Evolutionary conservation across 352 stramenopile genomes (phyloP), one percentile per base, ranked within the genome.

Genomic region (Globisporangium irregulare): DNA sequence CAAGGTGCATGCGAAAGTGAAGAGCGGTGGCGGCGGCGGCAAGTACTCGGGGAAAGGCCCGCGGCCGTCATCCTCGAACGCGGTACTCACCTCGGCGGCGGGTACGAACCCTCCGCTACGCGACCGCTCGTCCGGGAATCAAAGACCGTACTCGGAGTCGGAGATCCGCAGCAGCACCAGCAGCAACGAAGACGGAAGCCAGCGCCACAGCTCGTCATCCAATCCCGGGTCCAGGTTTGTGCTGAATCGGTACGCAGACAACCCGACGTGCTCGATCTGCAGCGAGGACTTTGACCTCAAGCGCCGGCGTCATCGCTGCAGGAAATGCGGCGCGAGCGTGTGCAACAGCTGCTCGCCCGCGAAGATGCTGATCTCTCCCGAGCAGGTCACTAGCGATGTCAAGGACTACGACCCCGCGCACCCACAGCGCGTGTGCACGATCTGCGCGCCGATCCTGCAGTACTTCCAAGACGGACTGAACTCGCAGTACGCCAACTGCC

Each of bases 261-360:
- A 87, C 62, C 75, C 81, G 4, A 82, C 72, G 53, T 95, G 87
- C 57, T 84, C 83, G 46, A 92, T 95, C 67, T 95, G 87, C 66
- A 90, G 80, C 53, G 83, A 86, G 18, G 72, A 78, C 9, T 95
- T 95, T 59, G 87, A 95, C n/a, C 65, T 95, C 5, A 88, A 91
- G 67, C 79, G 85, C 29, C 81, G 85, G 1, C 75, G 82, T 50
- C 87, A 93, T 43, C 79, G 81, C 20, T 95, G 87, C 63, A 74
- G 87, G 41, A 93, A 93, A 59, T 95, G 87, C 68, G 82, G 82
- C 7, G 79, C 80, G 1, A 83, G 73, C 51, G 84, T 92, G 8
- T 95, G 87, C 56, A 72, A 83, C 36, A 77, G 80, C 14, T 95
- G 87, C 66, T 91, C 80, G 5, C 82, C 87, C 0, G 84, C 83